Base-by-base conservation (phyloP, 148 eudicot genomes). In the Cornus suecica region DNA sequence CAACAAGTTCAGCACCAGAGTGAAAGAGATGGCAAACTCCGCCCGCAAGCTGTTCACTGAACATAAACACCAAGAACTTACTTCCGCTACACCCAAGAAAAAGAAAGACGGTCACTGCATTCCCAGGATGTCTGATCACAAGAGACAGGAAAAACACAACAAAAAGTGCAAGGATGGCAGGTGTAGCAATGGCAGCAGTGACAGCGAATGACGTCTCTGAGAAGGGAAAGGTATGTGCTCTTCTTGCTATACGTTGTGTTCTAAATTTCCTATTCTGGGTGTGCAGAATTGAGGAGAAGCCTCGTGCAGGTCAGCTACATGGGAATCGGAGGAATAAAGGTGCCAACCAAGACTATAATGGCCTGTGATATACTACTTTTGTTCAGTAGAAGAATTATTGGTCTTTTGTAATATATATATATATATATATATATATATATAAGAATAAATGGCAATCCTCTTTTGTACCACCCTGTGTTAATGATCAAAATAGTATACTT, bases 11-110 rank as follows among this genome's bases (percentile, higher is more conserved):
- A 45, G 71, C 60, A 76, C 79, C 69, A 83, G 74, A 77, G 76
- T 81, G 83, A 76, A 83, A 34, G 86, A 81, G 65, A 75, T 83
- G 79, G 71, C 75, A 0, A 78, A 74, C 64, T 80, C 82, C 77
- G 84, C 79, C 27, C 42, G 71, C n/a, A 83, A 58, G 79, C 70
- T 81, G 76, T 82, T 85, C 71, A 78, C 82, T 14, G 81, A 68
- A 20, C 83, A 77, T 8, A 84, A 79, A 72, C 87, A 81, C 14
- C 81, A 68, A 22, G 76, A 81, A 22, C 68, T 66, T 18, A 31
- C 68, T 34, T 13, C 51, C 61, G 61, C 71, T 30, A 10, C 74
- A 32, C 78, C 42, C 26, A n/a, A 27, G 63, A 76, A 67, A 67
- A 76, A 60, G 65, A 78, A 76, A 18, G 81, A 86, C 54, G 69